A percentile compares a stretch with the other conserved stretches of the same genome.
phyloP scores from a whole-genome alignment of 2,329 filamentous ascomycete genomes.

The Madurella fahalii region DNA sequence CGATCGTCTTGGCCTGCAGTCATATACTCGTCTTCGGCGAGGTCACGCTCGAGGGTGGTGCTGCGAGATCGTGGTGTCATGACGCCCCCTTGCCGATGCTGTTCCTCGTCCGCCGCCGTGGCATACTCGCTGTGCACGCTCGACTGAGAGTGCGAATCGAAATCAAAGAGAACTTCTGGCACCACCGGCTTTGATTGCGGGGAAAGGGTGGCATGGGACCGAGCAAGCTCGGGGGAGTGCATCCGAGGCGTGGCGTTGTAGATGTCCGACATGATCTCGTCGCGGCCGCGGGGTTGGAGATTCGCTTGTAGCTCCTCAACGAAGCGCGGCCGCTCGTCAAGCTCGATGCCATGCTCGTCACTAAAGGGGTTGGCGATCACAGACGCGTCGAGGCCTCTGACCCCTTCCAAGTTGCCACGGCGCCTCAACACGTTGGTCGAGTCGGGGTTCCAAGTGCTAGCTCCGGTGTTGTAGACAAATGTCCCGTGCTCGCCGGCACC shows the following conservation, averaged over 20 bases:
- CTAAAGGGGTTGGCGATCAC: constrained; percentile 57
- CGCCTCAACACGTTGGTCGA: constrained; percentile 45
- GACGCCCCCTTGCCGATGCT: neutral
- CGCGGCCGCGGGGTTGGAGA: constrained; percentile 41
- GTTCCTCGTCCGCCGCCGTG: constrained; percentile 1
- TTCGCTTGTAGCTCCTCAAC: constrained; percentile 31
- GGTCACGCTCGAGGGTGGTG: constrained; percentile 35
- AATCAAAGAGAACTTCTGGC: constrained; percentile 23
- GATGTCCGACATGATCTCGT: constrained; percentile 48
- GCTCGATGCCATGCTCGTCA: constrained; percentile 52
- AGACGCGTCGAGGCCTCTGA: constrained; percentile 43
- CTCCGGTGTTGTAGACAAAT: constrained; percentile 55
- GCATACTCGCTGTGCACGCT: constrained; percentile 11
- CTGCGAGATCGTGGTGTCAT: constrained; percentile 14
- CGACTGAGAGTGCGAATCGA: constrained; percentile 16
- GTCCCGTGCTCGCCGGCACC: constrained; percentile 49
- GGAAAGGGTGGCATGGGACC: neutral
- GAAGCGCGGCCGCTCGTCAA: constrained; percentile 41
- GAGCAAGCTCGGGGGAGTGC: constrained; percentile 3
- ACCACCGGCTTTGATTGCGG: constrained; percentile 7
- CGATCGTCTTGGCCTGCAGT: constrained; percentile 47
- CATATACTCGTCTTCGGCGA: constrained; percentile 47
- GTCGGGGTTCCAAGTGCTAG: constrained; percentile 37
- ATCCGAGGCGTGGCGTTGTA: constrained; percentile 54
- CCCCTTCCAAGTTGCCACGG: constrained; percentile 41